A percentile compares a stretch with the other conserved stretches of the same genome.
Conservation (phyloP, 306 rosid genomes). For the Senna tora region DNA sequence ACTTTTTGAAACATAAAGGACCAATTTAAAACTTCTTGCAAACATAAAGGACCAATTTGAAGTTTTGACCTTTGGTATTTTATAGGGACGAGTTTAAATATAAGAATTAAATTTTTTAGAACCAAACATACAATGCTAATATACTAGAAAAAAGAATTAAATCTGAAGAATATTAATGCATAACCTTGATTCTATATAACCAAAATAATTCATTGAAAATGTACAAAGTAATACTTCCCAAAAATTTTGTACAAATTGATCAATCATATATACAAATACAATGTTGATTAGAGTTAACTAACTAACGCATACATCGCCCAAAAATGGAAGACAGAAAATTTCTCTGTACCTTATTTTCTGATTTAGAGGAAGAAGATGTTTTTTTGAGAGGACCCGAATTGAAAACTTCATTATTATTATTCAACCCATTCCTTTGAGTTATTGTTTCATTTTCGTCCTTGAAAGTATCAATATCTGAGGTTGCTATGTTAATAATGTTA, state of each 20-base stretch:
- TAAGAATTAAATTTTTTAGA: too few relatives aligned
- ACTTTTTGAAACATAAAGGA: too few relatives aligned
- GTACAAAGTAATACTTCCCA: background rate
- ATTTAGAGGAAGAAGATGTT: background rate
- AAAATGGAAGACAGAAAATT: conserved; percentile 5
- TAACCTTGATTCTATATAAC: too few relatives aligned
- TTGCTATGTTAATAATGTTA: background rate
- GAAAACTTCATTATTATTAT: background rate
- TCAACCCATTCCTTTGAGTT: background rate
- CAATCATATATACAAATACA: background rate
- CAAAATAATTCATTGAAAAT: background rate
- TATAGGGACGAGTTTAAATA: too few relatives aligned
- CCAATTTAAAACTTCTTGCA: too few relatives aligned
- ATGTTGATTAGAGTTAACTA: background rate
- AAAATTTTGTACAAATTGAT: background rate
- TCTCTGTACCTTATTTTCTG: conserved; percentile 4
- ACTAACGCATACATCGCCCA: conserved; percentile 1
- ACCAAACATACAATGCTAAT: too few relatives aligned
- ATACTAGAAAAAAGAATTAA: too few relatives aligned
- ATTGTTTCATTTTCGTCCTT: background rate
- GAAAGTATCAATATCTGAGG: background rate
- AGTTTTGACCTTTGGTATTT: too few relatives aligned
- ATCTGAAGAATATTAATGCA: too few relatives aligned
- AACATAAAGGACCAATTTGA: too few relatives aligned
- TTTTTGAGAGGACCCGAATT: background rate